phyloP scores from a whole-genome alignment of 1,139 yeast species.

The Nakaseomyces kungkrabaensis region DNA sequence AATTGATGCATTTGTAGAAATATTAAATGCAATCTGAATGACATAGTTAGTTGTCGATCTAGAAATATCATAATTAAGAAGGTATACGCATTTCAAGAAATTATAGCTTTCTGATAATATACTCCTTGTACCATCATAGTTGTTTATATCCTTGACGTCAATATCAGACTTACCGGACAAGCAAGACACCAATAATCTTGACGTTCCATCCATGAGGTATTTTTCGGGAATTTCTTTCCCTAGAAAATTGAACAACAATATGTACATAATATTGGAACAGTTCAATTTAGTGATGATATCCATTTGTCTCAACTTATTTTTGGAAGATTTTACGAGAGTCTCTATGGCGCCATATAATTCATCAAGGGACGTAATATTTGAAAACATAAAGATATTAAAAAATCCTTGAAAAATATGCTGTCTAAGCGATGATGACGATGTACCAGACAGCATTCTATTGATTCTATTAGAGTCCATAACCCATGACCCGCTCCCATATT shows the following conservation, averaged over 20 bases:
- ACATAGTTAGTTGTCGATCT: slow-evolving; percentile 3
- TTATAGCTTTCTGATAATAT: not conserved
- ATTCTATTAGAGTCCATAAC: not conserved
- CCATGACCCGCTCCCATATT: not conserved
- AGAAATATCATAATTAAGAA: slow-evolving; percentile 6
- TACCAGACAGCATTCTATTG: not conserved
- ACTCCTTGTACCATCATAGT: not conserved
- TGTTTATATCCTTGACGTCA: not conserved
- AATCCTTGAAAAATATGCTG: not conserved
- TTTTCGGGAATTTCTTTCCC: not conserved
- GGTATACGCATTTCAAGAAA: slow-evolving; percentile 3
- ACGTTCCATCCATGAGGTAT: not conserved
- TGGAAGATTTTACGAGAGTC: not conserved
- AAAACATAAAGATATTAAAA: not conserved
- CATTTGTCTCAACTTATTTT: not conserved
- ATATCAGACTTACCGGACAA: not conserved
- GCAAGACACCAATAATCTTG: not conserved
- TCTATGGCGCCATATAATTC: not conserved
- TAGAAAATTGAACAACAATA: not conserved
- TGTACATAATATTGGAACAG: not conserved
- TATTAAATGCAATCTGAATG: not conserved
- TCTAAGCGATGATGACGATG: not conserved
- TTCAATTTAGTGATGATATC: not conserved
- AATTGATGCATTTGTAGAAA: not conserved
- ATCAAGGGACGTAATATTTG: not conserved